Conservation (phyloP, 208 protist genomes). For the Leishmania major region DNA sequence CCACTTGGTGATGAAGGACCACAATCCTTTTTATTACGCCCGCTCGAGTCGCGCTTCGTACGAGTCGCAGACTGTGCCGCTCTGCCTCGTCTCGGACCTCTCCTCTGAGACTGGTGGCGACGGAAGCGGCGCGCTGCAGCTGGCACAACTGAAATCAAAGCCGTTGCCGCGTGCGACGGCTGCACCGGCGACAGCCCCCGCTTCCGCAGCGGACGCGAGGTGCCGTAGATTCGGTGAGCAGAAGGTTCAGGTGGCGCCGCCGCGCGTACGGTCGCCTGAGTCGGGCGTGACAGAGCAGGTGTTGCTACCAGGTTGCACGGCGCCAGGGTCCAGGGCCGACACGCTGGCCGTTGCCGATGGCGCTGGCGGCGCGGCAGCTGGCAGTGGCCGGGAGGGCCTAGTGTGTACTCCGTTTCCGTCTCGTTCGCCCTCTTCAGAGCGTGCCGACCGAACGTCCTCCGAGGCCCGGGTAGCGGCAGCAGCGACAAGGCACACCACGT, state of each 20-base stretch:
- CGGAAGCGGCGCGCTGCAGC: not conserved
- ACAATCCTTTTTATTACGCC: slow-evolving; percentile 69
- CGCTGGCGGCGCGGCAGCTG: not conserved
- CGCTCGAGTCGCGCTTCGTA: slow-evolving; percentile 59
- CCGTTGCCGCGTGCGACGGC: not conserved
- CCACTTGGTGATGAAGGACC: slow-evolving; percentile 68
- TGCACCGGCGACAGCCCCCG: not conserved
- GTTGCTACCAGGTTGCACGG: not conserved
- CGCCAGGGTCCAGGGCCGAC: not conserved
- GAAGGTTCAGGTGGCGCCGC: not conserved
- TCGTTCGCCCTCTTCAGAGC: slow-evolving; percentile 13
- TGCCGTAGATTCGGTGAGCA: not conserved
- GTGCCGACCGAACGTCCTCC: not conserved
- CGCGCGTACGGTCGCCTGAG: not conserved
- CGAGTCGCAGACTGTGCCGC: slow-evolving; percentile 44
- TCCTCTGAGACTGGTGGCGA: slow-evolving; percentile 10
- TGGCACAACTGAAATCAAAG: not conserved
- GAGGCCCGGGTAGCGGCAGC: not conserved
- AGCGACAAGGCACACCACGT: not conserved
- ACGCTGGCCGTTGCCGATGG: not conserved
- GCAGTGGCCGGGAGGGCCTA: slow-evolving; percentile 3
- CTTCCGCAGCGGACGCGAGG: not conserved
- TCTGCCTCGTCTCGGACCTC: slow-evolving; percentile 71
- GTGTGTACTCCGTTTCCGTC: slow-evolving; percentile 4
- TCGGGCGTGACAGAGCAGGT: not conserved